These are phyloP conservation scores for Prunus padus DNA, from an alignment of 306 rosid genomes.

Conservation along the genomic window DNA sequence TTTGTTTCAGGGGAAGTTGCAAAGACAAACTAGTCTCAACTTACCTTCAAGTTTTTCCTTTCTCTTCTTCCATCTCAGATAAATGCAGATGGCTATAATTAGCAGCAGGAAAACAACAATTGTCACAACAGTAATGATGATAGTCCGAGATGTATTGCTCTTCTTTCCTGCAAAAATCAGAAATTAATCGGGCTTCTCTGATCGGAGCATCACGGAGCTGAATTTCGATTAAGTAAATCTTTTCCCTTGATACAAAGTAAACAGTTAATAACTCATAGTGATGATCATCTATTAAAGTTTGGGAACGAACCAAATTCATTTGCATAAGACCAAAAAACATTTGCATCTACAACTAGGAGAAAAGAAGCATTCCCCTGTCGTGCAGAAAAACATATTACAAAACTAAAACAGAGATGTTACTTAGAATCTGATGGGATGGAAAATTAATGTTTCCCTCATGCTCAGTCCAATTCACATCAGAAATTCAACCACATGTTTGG, in stretches of 20 bases:
- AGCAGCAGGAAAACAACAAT: not conserved
- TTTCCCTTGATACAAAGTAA: not conserved
- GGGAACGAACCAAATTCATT: not conserved
- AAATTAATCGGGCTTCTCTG: not conserved
- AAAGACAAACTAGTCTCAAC: not conserved
- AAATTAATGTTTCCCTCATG: not conserved
- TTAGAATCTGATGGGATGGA: not conserved
- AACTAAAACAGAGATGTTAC: not conserved
- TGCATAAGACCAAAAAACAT: not conserved
- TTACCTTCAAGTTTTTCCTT: constrained; percentile 8
- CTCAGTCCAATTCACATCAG: not conserved
- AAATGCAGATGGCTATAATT: not conserved
- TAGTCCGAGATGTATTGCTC: not conserved
- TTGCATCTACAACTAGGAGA: not conserved
- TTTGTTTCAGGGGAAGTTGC: not conserved
- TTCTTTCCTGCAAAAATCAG: not conserved
- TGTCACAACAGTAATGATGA: constrained; percentile 9
- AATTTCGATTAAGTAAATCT: not conserved
- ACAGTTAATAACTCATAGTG: too few species aligned
- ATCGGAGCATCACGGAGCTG: not conserved
- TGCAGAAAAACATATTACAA: too few species aligned
- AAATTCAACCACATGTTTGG: constrained; percentile 4
- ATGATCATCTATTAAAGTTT: not conserved
- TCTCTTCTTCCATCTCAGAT: constrained; percentile 2
- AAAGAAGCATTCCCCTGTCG: not conserved